phyloP scores from a whole-genome alignment of 1,284 basidiomycete genomes.

The Trichosporon ovoides region DNA sequence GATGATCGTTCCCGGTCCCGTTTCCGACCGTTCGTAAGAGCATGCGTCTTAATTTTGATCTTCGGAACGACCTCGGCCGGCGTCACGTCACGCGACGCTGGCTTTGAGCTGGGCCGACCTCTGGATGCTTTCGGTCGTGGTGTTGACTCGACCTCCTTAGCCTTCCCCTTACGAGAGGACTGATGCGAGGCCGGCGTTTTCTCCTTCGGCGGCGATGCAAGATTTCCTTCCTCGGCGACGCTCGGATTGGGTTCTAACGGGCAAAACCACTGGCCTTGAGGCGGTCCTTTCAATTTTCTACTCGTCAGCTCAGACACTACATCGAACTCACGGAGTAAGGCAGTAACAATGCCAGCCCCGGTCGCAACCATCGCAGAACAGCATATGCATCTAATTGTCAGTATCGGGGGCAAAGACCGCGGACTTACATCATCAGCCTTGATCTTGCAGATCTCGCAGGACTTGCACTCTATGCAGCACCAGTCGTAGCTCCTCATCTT shows the following conservation, averaged over 20 bases:
- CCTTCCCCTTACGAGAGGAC: constrained; percentile 17
- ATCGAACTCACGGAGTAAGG: constrained; percentile 59
- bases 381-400: constrained; percentile 61
- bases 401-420: fast-evolving
- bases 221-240: not conserved
- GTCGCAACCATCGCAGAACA: constrained; percentile 94
- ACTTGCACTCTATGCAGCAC: constrained; percentile 90
- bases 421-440: constrained; percentile 88
- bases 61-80: constrained; percentile 6
- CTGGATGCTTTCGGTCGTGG: not conserved
- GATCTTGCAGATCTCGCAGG: constrained; percentile 77
- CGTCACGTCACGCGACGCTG: not conserved
- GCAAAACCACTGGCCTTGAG: constrained; percentile 57
- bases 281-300: constrained; percentile 57
- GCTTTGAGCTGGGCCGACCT: constrained; percentile 5
- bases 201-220: constrained; percentile 15
- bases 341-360: constrained; percentile 92
- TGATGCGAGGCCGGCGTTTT: not conserved
- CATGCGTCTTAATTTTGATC: constrained; percentile 13
- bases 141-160: constrained; percentile 4
- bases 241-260: constrained; percentile 14
- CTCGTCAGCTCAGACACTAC: not conserved
- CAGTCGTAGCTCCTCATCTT: constrained; percentile 64
- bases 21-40: not conserved
- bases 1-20: not conserved